Conservation (phyloP, 768 basidiomycete species). For the Leucocoprinus birnbaumii region DNA sequence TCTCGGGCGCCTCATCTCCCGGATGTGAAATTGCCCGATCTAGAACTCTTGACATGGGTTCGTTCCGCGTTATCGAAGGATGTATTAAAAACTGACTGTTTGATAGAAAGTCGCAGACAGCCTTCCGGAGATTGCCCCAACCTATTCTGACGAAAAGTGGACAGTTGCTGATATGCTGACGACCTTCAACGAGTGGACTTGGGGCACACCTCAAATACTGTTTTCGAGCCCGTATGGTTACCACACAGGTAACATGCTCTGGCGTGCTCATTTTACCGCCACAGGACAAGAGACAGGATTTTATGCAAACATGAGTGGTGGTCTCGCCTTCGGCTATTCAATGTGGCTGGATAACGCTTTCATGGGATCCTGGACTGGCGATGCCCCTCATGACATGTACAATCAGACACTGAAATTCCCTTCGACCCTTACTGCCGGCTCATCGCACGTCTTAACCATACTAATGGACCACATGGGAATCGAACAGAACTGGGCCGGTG, state of each 20-base stretch:
- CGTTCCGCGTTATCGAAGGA: slow-evolving; percentile 1
- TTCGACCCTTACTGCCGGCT: slow-evolving; percentile 23
- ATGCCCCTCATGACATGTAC: slow-evolving; percentile 28
- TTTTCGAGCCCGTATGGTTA: slow-evolving; percentile 49
- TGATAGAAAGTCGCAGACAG: slow-evolving; percentile 38
- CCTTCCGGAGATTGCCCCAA: slow-evolving; percentile 36
- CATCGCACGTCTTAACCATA: slow-evolving; percentile 43
- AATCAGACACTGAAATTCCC: slow-evolving; percentile 34
- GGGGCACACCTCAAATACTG: slow-evolving; percentile 38
- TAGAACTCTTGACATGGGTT: slow-evolving; percentile 36
- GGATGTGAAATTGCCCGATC: slow-evolving; percentile 28
- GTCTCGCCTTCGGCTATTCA: slow-evolving; percentile 45
- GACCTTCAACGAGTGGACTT: slow-evolving; percentile 37
- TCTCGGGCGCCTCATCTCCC: slow-evolving; percentile 29
- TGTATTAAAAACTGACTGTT: neutral
- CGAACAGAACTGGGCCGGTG: slow-evolving; percentile 41
- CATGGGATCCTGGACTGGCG: slow-evolving; percentile 46
- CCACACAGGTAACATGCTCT: slow-evolving; percentile 50
- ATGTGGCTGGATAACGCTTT: slow-evolving; percentile 47
- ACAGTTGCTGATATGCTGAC: slow-evolving; percentile 37
- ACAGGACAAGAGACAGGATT: slow-evolving; percentile 44
- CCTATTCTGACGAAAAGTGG: slow-evolving; percentile 41
- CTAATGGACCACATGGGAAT: slow-evolving; percentile 55
- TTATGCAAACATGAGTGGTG: slow-evolving; percentile 37
- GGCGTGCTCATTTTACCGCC: slow-evolving; percentile 49